These are phyloP conservation scores for Chamaecrista fasciculata DNA, from an alignment of 306 rosid species.

Conservation along the genomic window DNA sequence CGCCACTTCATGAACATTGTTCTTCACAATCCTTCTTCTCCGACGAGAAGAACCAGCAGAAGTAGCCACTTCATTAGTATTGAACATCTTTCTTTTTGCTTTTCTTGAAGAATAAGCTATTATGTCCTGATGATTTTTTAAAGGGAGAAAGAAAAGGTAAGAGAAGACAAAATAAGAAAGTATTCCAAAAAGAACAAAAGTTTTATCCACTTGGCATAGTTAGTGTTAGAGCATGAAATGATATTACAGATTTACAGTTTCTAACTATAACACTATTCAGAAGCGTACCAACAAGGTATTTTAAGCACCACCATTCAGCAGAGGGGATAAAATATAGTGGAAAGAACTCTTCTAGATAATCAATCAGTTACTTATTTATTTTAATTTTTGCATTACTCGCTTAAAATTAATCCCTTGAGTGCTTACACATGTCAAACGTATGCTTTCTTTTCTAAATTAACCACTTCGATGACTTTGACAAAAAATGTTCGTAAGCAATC, in stretches of 20 bases:
- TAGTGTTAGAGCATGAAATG: no score
- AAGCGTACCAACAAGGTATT: neutral
- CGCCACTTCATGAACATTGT: slow-evolving; percentile 17
- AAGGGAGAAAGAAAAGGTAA: slow-evolving; percentile 10
- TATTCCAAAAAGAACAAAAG: no score
- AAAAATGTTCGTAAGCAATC: neutral
- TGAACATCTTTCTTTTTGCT: slow-evolving; percentile 45
- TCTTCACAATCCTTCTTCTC: slow-evolving; percentile 49
- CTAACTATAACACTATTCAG: slow-evolving; percentile 5
- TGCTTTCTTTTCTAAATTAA: neutral
- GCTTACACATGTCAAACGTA: neutral
- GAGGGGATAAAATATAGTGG: slow-evolving; percentile 10
- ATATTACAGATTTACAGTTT: no score
- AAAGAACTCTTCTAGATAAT: neutral
- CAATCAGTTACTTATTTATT: neutral
- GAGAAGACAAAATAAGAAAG: slow-evolving; percentile 17
- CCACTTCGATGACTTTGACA: neutral
- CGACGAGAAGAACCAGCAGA: slow-evolving; percentile 44
- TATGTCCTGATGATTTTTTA: slow-evolving; percentile 41
- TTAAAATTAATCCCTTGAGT: neutral
- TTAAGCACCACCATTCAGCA: neutral
- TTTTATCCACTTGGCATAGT: no score
- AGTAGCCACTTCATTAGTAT: slow-evolving; percentile 23
- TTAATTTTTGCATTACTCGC: slow-evolving; percentile 5
- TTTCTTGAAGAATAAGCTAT: slow-evolving; percentile 42